Evolutionary conservation across 2,329 filamentous ascomycete species (phyloP), one percentile per base, ranked within the genome.

Genomic region (Setomelanomma holmii): DNA sequence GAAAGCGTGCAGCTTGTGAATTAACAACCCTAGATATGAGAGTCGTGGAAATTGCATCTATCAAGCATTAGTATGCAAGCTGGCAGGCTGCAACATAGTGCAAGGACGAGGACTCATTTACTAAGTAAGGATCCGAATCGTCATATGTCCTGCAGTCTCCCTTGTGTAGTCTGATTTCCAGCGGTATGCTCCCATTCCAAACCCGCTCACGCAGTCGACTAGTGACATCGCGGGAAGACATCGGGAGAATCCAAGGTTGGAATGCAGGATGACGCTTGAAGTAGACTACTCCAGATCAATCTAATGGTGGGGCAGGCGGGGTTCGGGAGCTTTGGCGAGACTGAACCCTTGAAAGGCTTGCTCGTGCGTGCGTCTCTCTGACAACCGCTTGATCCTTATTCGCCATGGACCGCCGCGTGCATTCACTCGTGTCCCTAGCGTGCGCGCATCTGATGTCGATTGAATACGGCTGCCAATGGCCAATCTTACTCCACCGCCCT

Each of bases 21-120:
- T 79, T 21, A 90, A 78, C 41, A 89, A 82, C 5, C 86, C 85
- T 1, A 90, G 79, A 75, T 90, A 90, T 8, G 86, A 88, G 30
- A 90, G 76, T 21, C 88, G 83, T 5, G 86, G 85, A 48, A 81
- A 82, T 40, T 85, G 82, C 54, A 89, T 80, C 80, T 86, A 58
- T 33, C 20, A 16, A 34, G 10, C 33, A 58, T 51, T 40, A 58
- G 39, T 41, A 50, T 39, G 24, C 35, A 20, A 30, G 27, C 5
- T 8, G 21, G 21, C 30, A 53, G 23, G 49, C 51, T 45, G 40
- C 44, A 40, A 21, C 33, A 44, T 11, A 12, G 14, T 44, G 30
- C 14, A 21, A 21, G 53, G 44, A 7, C 41, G 16, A 52, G 39
- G 4, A 42, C 42, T 27, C 30, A 61, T 67, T 49, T 76, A 86